Evolutionary conservation across 1,284 basidiomycete species (phyloP).

Genomic region (Coniophora puteana): DNA sequence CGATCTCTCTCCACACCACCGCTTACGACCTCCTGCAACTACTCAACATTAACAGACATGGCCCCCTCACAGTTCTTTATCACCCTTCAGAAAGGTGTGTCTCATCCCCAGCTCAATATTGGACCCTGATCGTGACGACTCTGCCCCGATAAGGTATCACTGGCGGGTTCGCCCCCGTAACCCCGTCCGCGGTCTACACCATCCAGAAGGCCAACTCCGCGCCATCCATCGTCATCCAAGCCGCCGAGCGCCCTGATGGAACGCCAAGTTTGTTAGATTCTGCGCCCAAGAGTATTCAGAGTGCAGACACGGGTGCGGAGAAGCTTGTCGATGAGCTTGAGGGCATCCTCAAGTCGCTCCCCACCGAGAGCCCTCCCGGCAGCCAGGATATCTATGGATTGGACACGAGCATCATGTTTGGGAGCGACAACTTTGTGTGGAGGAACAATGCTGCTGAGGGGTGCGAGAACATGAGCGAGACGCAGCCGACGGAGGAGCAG

Average conservation of each 20-base stretch:
- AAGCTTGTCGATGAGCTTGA: conserved; percentile 53
- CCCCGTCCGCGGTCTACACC: conserved; percentile 50
- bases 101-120: conserved; percentile 32
- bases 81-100: conserved; percentile 27
- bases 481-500: conserved; percentile 53
- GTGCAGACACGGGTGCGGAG: conserved; percentile 30
- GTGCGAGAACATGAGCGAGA: conserved; percentile 42
- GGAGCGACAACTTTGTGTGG: conserved; percentile 59
- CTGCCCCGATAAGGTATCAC: conserved; percentile 48
- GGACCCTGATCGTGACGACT: not conserved
- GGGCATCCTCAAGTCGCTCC: conserved; percentile 50
- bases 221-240: conserved; percentile 40
- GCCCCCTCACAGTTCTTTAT: conserved; percentile 10
- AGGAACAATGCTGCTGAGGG: conserved; percentile 56
- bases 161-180: conserved; percentile 72
- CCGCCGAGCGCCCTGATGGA: conserved; percentile 45
- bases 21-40: too few species aligned
- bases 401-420: conserved; percentile 63
- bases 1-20: too few species aligned
- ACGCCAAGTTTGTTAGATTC: conserved; percentile 39
- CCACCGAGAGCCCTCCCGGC: conserved; percentile 56
- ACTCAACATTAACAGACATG: too few species aligned
- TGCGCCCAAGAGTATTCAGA: conserved; percentile 36
- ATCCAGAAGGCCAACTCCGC: conserved; percentile 38
- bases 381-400: conserved; percentile 68